Evolutionary conservation across 2,329 filamentous ascomycete species (phyloP).

Genomic region (Cladophialophora yegresii): DNA sequence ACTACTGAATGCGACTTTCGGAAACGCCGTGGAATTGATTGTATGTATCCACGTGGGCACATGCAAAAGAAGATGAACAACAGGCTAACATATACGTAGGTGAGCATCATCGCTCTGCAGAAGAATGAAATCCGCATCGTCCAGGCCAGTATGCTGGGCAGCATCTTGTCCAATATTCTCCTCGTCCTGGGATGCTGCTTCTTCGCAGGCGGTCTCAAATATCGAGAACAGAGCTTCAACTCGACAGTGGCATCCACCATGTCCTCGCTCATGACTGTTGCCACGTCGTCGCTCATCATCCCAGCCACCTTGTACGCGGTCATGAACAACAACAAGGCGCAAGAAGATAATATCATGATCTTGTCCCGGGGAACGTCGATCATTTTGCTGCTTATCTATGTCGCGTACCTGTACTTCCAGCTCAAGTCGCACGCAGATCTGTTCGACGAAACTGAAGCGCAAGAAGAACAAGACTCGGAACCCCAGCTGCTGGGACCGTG

Average conservation of each 20-base stretch:
- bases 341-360: constrained; percentile 62
- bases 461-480: constrained; percentile 41
- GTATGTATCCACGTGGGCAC: constrained; percentile 67
- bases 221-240: constrained; percentile 66
- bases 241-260: constrained; percentile 55
- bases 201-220: constrained; percentile 69
- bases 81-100: constrained; percentile 67
- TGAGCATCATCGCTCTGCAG: constrained; percentile 85
- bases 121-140: constrained; percentile 90
- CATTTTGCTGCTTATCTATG: constrained; percentile 72
- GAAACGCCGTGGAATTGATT: constrained; percentile 67
- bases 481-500: constrained; percentile 61
- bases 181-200: constrained; percentile 83
- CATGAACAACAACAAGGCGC: constrained; percentile 49
- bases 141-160: constrained; percentile 96
- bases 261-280: constrained; percentile 71
- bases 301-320: constrained; percentile 73
- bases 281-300: constrained; percentile 75
- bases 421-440: constrained; percentile 72
- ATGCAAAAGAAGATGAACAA: constrained; percentile 72
- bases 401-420: constrained; percentile 77
- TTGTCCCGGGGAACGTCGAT: constrained; percentile 75
- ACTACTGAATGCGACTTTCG: constrained; percentile 66
- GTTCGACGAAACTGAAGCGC: constrained; percentile 58
- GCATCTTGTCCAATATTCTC: constrained; percentile 90